Evolutionary conservation across 352 stramenopile species (phyloP).

Genomic region (Phytophthora pisi): DNA sequence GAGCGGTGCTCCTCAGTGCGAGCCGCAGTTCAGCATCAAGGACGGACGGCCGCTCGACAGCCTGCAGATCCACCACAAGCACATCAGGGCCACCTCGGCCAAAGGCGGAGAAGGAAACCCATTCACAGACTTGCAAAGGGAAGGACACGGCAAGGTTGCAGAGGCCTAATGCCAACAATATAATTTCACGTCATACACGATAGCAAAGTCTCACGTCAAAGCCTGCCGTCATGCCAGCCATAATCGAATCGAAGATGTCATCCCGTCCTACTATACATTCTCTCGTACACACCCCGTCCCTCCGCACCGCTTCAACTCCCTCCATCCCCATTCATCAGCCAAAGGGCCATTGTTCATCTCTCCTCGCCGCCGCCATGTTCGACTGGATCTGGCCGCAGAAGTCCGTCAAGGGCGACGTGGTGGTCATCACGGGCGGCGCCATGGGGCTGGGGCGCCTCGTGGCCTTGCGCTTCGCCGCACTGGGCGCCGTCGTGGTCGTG

Average conservation of each 20-base stretch:
- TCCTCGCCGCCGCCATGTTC: conserved; percentile 28
- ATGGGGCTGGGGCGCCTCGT: conserved; percentile 58
- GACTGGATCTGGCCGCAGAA: conserved; percentile 51
- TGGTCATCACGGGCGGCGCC: conserved; percentile 60
- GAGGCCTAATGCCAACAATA: background rate
- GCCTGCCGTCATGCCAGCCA: background rate
- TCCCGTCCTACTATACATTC: conserved; percentile 2
- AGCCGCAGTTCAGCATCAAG: background rate
- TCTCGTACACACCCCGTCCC: background rate
- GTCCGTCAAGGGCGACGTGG: conserved; percentile 52
- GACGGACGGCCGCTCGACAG: background rate
- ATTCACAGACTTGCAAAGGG: conserved; percentile 7
- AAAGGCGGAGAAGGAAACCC: background rate
- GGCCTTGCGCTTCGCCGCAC: conserved; percentile 42
- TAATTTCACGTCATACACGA: too few species aligned
- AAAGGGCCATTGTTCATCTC: background rate
- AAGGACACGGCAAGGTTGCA: background rate
- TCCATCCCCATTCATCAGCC: background rate
- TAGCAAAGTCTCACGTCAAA: too few species aligned
- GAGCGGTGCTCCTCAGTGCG: too few species aligned
- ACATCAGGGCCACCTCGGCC: background rate
- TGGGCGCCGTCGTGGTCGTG: conserved; percentile 43
- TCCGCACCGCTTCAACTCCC: background rate
- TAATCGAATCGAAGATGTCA: background rate
- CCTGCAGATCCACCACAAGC: background rate